Percentiles rank a stretch among this genome's conserved stretches.
These are phyloP conservation scores for Mallotus japonicus DNA, from an alignment of 441 rosid genomes.

Conservation along the genomic window DNA sequence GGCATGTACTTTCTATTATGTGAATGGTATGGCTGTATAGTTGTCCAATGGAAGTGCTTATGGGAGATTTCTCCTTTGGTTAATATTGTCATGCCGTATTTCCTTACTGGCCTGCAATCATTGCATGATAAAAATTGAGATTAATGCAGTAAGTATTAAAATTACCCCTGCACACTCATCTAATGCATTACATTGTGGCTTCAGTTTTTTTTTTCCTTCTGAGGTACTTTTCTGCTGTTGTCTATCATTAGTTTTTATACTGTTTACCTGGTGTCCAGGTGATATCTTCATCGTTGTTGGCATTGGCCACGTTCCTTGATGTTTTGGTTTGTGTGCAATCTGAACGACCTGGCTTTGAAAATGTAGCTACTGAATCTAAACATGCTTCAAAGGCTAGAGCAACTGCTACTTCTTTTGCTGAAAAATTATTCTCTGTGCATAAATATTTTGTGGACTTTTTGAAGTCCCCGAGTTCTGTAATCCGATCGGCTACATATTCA, in stretches of 20 bases:
- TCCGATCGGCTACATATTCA: constrained; percentile 81
- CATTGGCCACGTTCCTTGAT: constrained; percentile 87
- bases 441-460: constrained; percentile 73
- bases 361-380: constrained; percentile 53
- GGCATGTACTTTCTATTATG: neutral
- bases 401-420: constrained; percentile 66
- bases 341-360: constrained; percentile 64
- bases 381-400: constrained; percentile 74
- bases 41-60: neutral
- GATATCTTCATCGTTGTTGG: constrained; percentile 77
- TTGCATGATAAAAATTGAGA: constrained; percentile 6
- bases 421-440: constrained; percentile 66
- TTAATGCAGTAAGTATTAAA: neutral
- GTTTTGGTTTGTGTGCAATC: constrained; percentile 51
- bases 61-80: neutral
- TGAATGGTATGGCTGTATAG: neutral
- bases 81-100: neutral
- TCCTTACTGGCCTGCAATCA: neutral
- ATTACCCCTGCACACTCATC: neutral
- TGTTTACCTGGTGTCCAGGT: constrained; percentile 48
- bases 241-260: constrained; percentile 5
- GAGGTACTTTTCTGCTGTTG: constrained; percentile 6
- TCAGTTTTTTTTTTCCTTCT: constrained; percentile 14
- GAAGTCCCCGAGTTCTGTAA: constrained; percentile 65
- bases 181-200: neutral